Conservation (phyloP, 129 eudicot species). For the Flaveria ramosissima region DNA sequence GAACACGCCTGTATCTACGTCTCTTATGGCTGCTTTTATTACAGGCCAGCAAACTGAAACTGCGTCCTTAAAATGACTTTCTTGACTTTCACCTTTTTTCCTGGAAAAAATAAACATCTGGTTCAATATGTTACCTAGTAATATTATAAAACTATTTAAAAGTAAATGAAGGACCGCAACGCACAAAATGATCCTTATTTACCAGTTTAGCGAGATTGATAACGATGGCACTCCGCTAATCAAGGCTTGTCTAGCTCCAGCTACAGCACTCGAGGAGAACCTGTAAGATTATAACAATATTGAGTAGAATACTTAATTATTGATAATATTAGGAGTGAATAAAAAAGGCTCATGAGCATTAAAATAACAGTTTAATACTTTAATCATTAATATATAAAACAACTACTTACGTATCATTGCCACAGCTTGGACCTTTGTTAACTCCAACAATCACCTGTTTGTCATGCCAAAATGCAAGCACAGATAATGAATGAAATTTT, state of each 20-base stretch:
- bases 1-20: constrained; percentile 65
- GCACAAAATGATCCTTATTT: constrained; percentile 8
- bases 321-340: background rate
- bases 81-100: constrained; percentile 81
- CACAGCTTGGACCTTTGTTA: constrained; percentile 81
- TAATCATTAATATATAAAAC: background rate
- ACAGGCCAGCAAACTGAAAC: constrained; percentile 76
- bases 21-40: constrained; percentile 71
- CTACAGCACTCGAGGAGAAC: constrained; percentile 82
- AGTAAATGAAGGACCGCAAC: background rate
- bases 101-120: constrained; percentile 41
- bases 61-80: constrained; percentile 90
- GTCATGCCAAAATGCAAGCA: constrained; percentile 9
- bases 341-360: background rate
- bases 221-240: constrained; percentile 81
- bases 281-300: constrained; percentile 37
- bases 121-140: background rate
- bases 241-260: constrained; percentile 91
- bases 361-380: background rate
- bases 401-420: constrained; percentile 76
- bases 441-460: constrained; percentile 90
- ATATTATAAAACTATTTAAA: background rate
- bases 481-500: background rate
- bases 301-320: background rate
- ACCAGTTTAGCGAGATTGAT: constrained; percentile 86